These are phyloP conservation scores for Moelleriella libera DNA, from an alignment of 2,329 filamentous ascomycete species.

Conservation along the genomic window DNA sequence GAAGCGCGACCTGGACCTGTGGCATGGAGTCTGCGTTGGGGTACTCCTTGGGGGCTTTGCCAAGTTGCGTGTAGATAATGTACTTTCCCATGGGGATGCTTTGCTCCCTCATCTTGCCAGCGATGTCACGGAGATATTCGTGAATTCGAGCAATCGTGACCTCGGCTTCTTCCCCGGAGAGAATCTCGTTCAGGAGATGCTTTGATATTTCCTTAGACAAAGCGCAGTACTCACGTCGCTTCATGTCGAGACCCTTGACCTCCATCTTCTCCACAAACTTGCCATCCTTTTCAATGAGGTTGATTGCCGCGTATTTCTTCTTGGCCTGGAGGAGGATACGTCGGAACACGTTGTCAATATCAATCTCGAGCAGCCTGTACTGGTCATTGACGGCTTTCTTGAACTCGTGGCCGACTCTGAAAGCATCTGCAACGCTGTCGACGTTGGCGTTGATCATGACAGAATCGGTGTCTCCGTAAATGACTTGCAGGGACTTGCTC, in stretches of 20 bases:
- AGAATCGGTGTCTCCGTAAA: conserved; percentile 97
- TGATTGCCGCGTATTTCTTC: conserved; percentile 98
- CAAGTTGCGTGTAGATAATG: conserved; percentile 94
- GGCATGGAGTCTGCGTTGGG: conserved; percentile 93
- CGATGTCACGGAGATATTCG: conserved; percentile 78
- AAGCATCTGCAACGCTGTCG: conserved; percentile 77
- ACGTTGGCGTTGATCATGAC: conserved; percentile 99
- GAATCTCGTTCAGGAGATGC: conserved; percentile 80
- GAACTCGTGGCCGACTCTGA: conserved; percentile 88
- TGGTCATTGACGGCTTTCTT: conserved; percentile 89
- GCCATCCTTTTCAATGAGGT: conserved; percentile 76
- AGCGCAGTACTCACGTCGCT: conserved; percentile 88
- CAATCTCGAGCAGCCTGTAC: conserved; percentile 87
- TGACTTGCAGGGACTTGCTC: conserved; percentile 79
- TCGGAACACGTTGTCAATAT: conserved; percentile 95
- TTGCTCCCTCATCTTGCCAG: conserved; percentile 72
- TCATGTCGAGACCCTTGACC: conserved; percentile 97
- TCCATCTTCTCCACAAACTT: conserved; percentile 92
- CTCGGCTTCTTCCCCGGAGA: conserved; percentile 87
- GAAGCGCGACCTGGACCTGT: conserved; percentile 86
- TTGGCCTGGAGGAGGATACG: conserved; percentile 89
- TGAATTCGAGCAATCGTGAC: conserved; percentile 80
- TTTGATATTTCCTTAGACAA: conserved; percentile 91
- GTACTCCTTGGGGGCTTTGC: conserved; percentile 86
- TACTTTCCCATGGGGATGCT: conserved; percentile 71